These are phyloP conservation scores for Parathielavia hyrcaniae DNA, from an alignment of 495 filamentous ascomycete species.

Conservation along the genomic window DNA sequence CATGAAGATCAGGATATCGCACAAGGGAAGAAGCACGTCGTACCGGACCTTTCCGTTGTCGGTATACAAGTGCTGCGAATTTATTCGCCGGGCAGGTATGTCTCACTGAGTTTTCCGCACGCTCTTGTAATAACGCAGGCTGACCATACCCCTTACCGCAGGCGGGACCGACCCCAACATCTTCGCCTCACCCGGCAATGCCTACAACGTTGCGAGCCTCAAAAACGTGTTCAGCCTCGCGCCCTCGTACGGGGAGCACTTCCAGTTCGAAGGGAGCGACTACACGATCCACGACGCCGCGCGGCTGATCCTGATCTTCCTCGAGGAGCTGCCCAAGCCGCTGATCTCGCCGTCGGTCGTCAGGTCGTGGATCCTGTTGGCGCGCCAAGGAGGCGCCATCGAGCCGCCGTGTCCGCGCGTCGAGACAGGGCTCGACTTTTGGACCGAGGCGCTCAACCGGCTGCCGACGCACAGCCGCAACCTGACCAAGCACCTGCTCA, in stretches of 20 bases:
- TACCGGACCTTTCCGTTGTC: slow-evolving; percentile 23
- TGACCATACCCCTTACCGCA: slow-evolving; percentile 10
- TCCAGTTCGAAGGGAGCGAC: slow-evolving; percentile 21
- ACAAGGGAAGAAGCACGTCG: slow-evolving; percentile 26
- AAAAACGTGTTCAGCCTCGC: slow-evolving; percentile 22
- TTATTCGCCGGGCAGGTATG: slow-evolving; percentile 23
- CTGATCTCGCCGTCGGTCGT: slow-evolving; percentile 24
- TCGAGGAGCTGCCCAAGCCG: slow-evolving; percentile 26
- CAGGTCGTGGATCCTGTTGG: slow-evolving; percentile 28
- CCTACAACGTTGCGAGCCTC: slow-evolving; percentile 24
- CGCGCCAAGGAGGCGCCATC: slow-evolving; percentile 27
- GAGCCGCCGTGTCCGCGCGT: slow-evolving; percentile 21
- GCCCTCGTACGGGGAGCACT: slow-evolving; percentile 24
- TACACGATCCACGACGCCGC: slow-evolving; percentile 30
- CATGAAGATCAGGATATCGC: slow-evolving; percentile 28
- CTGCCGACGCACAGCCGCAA: slow-evolving; percentile 26
- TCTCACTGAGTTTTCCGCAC: not conserved
- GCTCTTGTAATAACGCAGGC: not conserved
- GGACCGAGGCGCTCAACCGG: slow-evolving; percentile 32
- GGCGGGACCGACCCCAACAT: slow-evolving; percentile 17
- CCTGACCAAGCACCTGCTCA: slow-evolving; percentile 26
- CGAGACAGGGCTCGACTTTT: slow-evolving; percentile 32
- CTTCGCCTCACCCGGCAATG: slow-evolving; percentile 23
- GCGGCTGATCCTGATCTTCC: slow-evolving; percentile 25
- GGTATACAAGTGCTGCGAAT: slow-evolving; percentile 33